phyloP scores from a whole-genome alignment of 257 asterid genomes.

The Lycium ferocissimum region DNA sequence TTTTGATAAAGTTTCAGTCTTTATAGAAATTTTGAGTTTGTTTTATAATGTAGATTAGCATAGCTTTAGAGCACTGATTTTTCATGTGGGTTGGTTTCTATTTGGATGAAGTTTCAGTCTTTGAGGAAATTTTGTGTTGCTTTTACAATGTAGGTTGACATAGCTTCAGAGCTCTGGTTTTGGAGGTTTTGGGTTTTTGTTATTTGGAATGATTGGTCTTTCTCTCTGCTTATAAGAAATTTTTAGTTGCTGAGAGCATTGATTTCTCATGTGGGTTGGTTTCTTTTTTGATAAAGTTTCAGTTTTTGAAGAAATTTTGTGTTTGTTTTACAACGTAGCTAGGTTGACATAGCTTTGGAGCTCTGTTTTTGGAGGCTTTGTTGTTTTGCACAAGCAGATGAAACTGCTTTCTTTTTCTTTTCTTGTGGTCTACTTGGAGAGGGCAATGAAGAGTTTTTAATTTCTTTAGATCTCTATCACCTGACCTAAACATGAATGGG shows the following conservation, averaged over 20 bases:
- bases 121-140: too few species aligned
- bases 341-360: conserved; percentile 12
- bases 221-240: background rate
- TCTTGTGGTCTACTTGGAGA: background rate
- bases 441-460: conserved; percentile 6
- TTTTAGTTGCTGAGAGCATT: background rate
- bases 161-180: background rate
- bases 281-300: background rate
- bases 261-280: background rate
- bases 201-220: background rate
- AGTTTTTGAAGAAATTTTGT: too few species aligned
- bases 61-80: background rate
- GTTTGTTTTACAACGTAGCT: background rate
- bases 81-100: conserved; percentile 8
- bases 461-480: background rate
- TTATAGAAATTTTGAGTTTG: background rate
- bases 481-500: background rate
- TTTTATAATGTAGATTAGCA: conserved; percentile 13
- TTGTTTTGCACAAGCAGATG: background rate
- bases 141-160: background rate
- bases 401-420: background rate
- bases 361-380: conserved; percentile 2
- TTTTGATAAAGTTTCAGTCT: background rate
- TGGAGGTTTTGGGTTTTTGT: background rate
- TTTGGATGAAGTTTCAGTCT: background rate